Conservation (phyloP, 495 filamentous ascomycete species). For the Stereocaulon alpinum region DNA sequence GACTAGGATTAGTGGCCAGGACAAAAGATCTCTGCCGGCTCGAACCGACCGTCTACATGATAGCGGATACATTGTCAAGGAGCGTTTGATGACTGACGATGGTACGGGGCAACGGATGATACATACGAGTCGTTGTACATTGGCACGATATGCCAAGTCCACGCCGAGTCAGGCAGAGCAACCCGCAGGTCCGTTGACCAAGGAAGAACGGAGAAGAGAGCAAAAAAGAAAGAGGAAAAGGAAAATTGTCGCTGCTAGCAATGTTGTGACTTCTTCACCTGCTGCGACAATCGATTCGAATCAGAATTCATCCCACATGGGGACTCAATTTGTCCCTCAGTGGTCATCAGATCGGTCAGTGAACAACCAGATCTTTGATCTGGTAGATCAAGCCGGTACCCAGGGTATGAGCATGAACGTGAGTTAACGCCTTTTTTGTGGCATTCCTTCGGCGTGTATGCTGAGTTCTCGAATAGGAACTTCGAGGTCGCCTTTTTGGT, state of each 20-base stretch:
- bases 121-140: constrained; percentile 36
- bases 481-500: constrained; percentile 8
- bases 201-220: not conserved
- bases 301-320: not conserved
- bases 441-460: not conserved
- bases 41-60: constrained; percentile 63
- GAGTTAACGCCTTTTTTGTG: constrained; percentile 14
- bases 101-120: constrained; percentile 54
- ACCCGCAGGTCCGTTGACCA: not conserved
- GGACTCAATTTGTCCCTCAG: constrained; percentile 30
- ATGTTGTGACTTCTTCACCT: not conserved
- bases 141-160: constrained; percentile 47
- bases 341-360: constrained; percentile 47
- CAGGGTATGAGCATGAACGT: constrained; percentile 44
- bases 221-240: not conserved
- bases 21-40: constrained; percentile 78
- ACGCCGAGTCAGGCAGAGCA: not conserved
- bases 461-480: constrained; percentile 10
- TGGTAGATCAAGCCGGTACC: constrained; percentile 40
- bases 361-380: constrained; percentile 45
- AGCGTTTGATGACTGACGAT: constrained; percentile 50
- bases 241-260: not conserved
- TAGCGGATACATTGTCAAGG: constrained; percentile 82
- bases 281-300: not conserved
- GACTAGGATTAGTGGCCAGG: constrained; percentile 65